Percentiles rank a stretch among this genome's conserved stretches.
Evolutionary conservation across 129 eudicot species (phyloP).

Genomic region (Gnaphalium uliginosum): DNA sequence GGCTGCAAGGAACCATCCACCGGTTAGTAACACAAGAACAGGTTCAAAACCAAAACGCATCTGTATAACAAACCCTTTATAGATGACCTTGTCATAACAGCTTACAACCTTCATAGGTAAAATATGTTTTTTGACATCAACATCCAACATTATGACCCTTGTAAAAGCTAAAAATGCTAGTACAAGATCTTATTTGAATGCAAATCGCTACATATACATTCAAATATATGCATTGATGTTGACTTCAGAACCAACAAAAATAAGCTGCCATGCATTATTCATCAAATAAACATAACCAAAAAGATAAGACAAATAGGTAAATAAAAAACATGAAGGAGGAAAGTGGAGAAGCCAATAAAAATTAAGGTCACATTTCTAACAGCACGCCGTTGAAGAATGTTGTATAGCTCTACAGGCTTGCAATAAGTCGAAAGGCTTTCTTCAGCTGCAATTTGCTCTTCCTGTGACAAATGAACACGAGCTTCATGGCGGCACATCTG

Average conservation of each 20-base stretch:
- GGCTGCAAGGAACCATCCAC: constrained; percentile 58
- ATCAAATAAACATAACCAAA: constrained; percentile 14
- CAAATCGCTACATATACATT: constrained; percentile 19
- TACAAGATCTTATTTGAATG: constrained; percentile 6
- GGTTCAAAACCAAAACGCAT: background rate
- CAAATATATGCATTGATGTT: constrained; percentile 23
- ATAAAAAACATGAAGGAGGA: background rate
- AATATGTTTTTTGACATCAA: constrained; percentile 2
- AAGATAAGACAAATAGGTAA: constrained; percentile 11
- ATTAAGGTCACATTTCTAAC: constrained; percentile 58
- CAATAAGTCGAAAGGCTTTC: constrained; percentile 87
- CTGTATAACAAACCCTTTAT: background rate
- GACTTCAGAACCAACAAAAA: background rate
- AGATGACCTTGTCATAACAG: constrained; percentile 8
- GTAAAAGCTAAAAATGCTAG: constrained; percentile 11
- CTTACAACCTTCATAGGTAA: constrained; percentile 8
- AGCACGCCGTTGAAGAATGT: constrained; percentile 94
- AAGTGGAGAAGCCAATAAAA: background rate
- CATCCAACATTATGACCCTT: constrained; percentile 1
- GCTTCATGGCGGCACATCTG: constrained; percentile 84
- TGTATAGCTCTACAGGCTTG: constrained; percentile 98
- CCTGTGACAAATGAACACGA: constrained; percentile 66
- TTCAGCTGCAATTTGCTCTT: constrained; percentile 90
- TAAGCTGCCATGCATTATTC: background rate
- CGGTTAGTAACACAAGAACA: constrained; percentile 29